These are phyloP conservation scores for Sclerotinia sclerotiorum DNA, from an alignment of 2,329 filamentous ascomycete genomes.

Conservation along the genomic window DNA sequence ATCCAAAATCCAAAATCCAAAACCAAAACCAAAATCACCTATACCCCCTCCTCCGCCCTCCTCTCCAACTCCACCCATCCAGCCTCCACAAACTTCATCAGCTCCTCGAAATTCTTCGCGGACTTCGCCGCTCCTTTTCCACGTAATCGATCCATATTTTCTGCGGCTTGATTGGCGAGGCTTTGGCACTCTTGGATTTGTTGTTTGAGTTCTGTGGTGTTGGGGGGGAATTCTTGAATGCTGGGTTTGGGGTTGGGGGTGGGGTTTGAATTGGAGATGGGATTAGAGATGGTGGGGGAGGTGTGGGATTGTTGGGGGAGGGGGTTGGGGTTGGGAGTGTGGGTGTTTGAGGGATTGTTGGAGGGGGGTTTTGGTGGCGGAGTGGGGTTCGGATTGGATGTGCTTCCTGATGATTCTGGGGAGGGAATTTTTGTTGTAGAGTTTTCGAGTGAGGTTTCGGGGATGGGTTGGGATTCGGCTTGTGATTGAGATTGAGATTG, in stretches of 20 bases:
- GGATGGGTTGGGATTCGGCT: no score
- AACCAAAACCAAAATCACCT: no score
- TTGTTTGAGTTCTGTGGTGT: not conserved
- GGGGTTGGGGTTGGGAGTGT: no score
- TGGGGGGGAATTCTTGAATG: not conserved
- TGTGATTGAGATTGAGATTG: no score
- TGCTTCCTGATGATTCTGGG: no score
- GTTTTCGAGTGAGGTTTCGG: no score
- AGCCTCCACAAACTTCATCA: conserved; percentile 3
- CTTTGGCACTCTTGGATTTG: not conserved
- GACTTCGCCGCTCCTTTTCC: conserved; percentile 1
- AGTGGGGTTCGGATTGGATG: no score
- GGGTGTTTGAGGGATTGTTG: no score
- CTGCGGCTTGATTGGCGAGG: not conserved
- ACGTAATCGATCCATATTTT: not conserved
- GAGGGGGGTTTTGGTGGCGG: no score
- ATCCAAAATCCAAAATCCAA: no score
- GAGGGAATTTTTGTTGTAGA: no score
- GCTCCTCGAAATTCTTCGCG: conserved; percentile 3
- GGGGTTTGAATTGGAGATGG: not conserved
- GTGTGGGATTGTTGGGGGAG: no score
- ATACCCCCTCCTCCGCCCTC: not conserved
- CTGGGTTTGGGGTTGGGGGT: not conserved
- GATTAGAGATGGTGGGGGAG: not conserved
- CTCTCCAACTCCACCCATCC: conserved; percentile 1